These are phyloP conservation scores for Trichoderma sp. DNA, from an alignment of 2,329 filamentous ascomycete genomes.

Conservation along the genomic window DNA sequence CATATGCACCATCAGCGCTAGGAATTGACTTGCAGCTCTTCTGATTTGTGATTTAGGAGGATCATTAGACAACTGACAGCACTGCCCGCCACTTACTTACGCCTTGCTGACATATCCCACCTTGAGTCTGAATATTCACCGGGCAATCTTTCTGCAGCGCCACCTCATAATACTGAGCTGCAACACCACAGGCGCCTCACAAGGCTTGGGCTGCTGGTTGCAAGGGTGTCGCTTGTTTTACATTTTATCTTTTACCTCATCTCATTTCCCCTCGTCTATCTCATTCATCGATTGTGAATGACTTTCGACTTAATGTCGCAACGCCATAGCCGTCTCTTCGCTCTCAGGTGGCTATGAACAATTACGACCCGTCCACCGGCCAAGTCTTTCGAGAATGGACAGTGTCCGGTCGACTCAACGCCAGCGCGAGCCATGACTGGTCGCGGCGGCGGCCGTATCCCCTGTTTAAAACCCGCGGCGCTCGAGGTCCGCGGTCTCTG, in stretches of 20 bases:
- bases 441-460: slow-evolving; percentile 33
- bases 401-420: slow-evolving; percentile 29
- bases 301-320: neutral
- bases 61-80: neutral
- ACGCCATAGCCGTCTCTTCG: neutral
- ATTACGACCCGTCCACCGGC: slow-evolving; percentile 35
- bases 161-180: neutral
- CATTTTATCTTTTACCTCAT: neutral
- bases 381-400: slow-evolving; percentile 40
- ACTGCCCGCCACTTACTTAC: neutral
- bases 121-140: neutral
- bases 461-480: slow-evolving; percentile 27
- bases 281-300: neutral
- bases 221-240: neutral
- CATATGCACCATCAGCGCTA: neutral
- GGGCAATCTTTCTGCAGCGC: neutral
- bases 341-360: slow-evolving; percentile 31
- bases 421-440: slow-evolving; percentile 34
- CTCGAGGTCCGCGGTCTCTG: slow-evolving; percentile 37
- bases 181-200: neutral
- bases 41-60: neutral
- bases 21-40: neutral
- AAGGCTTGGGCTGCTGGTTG: neutral
- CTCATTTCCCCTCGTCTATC: neutral
- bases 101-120: slow-evolving; percentile 15